These are phyloP conservation scores for Botryosphaeria agaves DNA, from an alignment of 2,329 filamentous ascomycete species.

Conservation along the genomic window DNA sequence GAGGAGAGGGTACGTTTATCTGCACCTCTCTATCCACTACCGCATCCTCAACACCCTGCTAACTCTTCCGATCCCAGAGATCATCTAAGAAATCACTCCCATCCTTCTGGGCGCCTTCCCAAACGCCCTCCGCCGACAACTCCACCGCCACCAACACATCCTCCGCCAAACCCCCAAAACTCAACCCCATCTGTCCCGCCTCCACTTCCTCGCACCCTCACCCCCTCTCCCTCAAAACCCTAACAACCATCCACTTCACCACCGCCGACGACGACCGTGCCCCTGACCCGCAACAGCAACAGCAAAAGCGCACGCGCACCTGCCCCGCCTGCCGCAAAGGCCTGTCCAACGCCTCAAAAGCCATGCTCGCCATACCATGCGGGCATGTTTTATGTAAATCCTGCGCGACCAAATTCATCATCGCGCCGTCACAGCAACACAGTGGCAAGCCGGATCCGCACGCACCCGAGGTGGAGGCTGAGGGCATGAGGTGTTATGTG, in stretches of 20 bases:
- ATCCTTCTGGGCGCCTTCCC: slow-evolving; percentile 84
- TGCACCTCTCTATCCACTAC: neutral
- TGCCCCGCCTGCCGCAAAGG: slow-evolving; percentile 79
- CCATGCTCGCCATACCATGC: slow-evolving; percentile 70
- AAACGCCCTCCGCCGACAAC: slow-evolving; percentile 45
- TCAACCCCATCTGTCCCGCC: slow-evolving; percentile 58
- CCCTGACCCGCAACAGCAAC: slow-evolving; percentile 12
- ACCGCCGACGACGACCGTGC: slow-evolving; percentile 44
- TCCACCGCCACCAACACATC: slow-evolving; percentile 30
- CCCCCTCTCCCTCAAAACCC: slow-evolving; percentile 56
- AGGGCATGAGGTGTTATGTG: slow-evolving; percentile 58
- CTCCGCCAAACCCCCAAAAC: slow-evolving; percentile 45
- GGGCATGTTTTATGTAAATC: slow-evolving; percentile 81
- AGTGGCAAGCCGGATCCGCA: slow-evolving; percentile 41
- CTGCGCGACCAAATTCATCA: slow-evolving; percentile 73
- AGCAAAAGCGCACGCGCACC: slow-evolving; percentile 30
- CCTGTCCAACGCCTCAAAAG: slow-evolving; percentile 66
- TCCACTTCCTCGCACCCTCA: slow-evolving; percentile 51
- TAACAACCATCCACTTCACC: slow-evolving; percentile 62
- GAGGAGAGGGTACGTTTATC: slow-evolving; percentile 45
- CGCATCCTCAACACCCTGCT: neutral
- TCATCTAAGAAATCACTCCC: slow-evolving; percentile 51
- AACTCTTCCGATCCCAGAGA: slow-evolving; percentile 10
- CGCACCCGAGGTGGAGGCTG: slow-evolving; percentile 33
- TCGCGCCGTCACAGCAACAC: slow-evolving; percentile 22